Evolutionary conservation across 1,284 basidiomycete genomes (phyloP).

Genomic region (Papiliotrema terrestris): DNA sequence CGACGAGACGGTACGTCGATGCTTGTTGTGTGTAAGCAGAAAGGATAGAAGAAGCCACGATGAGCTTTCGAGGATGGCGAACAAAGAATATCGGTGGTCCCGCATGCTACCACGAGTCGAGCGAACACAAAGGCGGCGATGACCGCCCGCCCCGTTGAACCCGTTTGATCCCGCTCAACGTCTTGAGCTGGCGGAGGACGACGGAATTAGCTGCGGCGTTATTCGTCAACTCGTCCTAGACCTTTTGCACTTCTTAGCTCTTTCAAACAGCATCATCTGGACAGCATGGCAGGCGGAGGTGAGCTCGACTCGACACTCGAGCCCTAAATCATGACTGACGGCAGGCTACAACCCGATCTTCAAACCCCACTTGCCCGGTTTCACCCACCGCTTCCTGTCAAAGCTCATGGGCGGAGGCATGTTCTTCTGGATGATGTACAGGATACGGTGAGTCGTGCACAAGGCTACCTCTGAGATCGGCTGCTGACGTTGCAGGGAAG

Average conservation of each 20-base stretch:
- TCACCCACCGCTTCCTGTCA: slow-evolving; percentile 70
- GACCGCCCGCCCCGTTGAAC: too few relatives aligned
- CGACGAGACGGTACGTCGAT: too few relatives aligned
- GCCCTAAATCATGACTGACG: slow-evolving; percentile 2
- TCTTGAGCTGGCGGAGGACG: neutral
- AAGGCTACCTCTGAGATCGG: neutral
- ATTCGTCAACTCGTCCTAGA: neutral
- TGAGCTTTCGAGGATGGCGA: too few relatives aligned
- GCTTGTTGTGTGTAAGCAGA: neutral
- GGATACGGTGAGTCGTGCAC: slow-evolving; percentile 64
- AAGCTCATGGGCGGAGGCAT: slow-evolving; percentile 84
- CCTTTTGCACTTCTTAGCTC: neutral
- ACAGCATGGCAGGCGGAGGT: slow-evolving; percentile 8
- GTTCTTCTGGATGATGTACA: slow-evolving; percentile 99
- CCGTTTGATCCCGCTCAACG: neutral
- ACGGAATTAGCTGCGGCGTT: slow-evolving; percentile 3
- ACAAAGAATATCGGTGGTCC: too few relatives aligned
- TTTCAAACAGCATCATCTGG: neutral
- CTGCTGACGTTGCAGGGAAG: slow-evolving; percentile 44
- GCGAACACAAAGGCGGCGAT: too few relatives aligned
- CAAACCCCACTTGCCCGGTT: slow-evolving; percentile 75
- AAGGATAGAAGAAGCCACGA: too few relatives aligned
- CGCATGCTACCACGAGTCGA: too few relatives aligned
- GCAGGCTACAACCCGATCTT: slow-evolving; percentile 58
- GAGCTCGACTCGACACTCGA: neutral